These are phyloP conservation scores for Solanum phureja DNA, from an alignment of 257 asterid species.

Conservation along the genomic window DNA sequence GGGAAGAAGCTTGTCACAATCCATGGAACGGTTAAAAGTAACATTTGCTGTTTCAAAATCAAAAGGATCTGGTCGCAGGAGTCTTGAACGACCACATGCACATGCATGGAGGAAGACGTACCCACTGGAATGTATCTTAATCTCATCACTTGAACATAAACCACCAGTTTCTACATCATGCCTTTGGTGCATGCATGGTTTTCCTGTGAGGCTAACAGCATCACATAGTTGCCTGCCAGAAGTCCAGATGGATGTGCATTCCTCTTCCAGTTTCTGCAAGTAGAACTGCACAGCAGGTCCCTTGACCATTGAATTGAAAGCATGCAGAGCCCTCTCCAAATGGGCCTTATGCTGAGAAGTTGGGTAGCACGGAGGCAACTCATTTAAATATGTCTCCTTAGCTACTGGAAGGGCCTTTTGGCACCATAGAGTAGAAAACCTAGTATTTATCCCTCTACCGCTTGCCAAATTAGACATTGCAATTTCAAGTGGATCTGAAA, in stretches of 20 bases:
- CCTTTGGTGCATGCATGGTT: constrained; percentile 83
- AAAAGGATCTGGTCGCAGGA: constrained; percentile 73
- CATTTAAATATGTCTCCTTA: constrained; percentile 61
- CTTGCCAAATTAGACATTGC: constrained; percentile 48
- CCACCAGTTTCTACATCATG: constrained; percentile 30
- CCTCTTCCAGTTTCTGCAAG: constrained; percentile 55
- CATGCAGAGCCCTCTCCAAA: constrained; percentile 51
- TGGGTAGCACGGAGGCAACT: constrained; percentile 76
- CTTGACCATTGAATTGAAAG: constrained; percentile 64
- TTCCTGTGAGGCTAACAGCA: constrained; percentile 92
- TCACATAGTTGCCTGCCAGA: constrained; percentile 91
- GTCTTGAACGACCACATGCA: constrained; percentile 97
- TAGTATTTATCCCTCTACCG: constrained; percentile 47
- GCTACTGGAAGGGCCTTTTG: constrained; percentile 80
- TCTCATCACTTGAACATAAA: constrained; percentile 19
- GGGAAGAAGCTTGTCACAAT: constrained; percentile 91
- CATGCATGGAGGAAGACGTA: constrained; percentile 94
- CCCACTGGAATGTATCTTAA: constrained; percentile 79
- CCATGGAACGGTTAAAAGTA: constrained; percentile 39
- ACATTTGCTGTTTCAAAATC: constrained; percentile 77
- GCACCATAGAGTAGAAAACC: constrained; percentile 78
- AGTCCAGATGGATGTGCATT: constrained; percentile 77
- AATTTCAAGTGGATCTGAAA: constrained; percentile 34
- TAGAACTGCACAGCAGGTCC: constrained; percentile 68
- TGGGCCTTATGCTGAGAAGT: constrained; percentile 71